Conservation (phyloP, 2,329 filamentous ascomycete species). For the Cladosporium austrohemisphaericum region DNA sequence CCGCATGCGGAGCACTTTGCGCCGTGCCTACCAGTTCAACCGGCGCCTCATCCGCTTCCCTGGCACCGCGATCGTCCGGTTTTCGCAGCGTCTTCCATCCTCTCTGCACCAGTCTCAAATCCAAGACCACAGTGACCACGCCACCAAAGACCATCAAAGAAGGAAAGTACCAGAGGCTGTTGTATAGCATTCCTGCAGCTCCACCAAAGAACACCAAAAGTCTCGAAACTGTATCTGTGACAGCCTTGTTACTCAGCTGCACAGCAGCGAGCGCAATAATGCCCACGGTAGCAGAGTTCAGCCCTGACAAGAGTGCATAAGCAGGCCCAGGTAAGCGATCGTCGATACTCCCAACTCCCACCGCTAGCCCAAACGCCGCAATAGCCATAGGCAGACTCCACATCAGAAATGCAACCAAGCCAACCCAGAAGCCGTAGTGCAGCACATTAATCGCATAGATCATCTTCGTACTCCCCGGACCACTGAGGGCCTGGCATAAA, state of each 20-base stretch:
- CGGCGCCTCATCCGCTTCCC: no score
- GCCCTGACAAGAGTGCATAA: slow-evolving; percentile 66
- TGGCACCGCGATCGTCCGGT: no score
- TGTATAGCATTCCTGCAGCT: slow-evolving; percentile 65
- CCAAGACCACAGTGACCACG: slow-evolving; percentile 51
- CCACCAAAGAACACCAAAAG: slow-evolving; percentile 62
- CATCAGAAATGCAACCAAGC: slow-evolving; percentile 57
- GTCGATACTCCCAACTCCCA: slow-evolving; percentile 61
- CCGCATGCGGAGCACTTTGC: no score
- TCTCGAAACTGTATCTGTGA: slow-evolving; percentile 61
- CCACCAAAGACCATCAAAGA: slow-evolving; percentile 58
- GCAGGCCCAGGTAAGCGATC: slow-evolving; percentile 58
- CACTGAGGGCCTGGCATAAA: slow-evolving; percentile 63
- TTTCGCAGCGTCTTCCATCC: slow-evolving; percentile 6
- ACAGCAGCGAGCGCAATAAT: slow-evolving; percentile 68
- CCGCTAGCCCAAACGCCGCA: slow-evolving; percentile 64
- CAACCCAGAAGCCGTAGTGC: slow-evolving; percentile 56
- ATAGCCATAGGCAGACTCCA: slow-evolving; percentile 69
- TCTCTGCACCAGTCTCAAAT: slow-evolving; percentile 32
- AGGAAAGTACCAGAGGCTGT: slow-evolving; percentile 72
- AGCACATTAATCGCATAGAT: slow-evolving; percentile 64
- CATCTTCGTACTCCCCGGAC: slow-evolving; percentile 70
- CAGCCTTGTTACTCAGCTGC: slow-evolving; percentile 58
- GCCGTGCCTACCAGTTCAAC: no score
- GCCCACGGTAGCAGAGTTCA: slow-evolving; percentile 70